Base-by-base conservation (phyloP, 148 eudicot genomes). In the Silene latifolia region DNA sequence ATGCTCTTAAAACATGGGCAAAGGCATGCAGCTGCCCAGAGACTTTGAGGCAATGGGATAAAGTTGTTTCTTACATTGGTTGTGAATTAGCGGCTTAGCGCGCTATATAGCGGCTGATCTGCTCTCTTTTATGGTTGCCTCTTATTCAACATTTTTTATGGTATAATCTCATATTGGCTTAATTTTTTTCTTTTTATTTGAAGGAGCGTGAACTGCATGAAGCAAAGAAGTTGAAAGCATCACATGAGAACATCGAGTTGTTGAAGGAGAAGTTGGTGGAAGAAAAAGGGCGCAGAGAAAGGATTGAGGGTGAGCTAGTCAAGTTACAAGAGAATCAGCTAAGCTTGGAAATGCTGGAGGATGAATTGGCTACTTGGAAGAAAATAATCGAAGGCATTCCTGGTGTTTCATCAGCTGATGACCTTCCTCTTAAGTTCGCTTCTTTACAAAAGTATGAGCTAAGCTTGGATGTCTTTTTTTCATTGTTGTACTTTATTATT, bases 161-260 rank as follows among this genome's bases (percentile, higher is more conserved):
- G 4, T 32, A 32, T 32, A 32, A 32, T 32, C 10, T 67, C 17
- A 35, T 47, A 24, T 72, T 48, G 51, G 51, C 23, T 48, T 29
- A 17, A 13, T 54, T 39, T 17, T 42, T 19, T 20, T 53, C 32
- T 25, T 42, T 13, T 68, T 74, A 12, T 51, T 24, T 78, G 78
- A 67, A 95, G 99, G 99, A 96, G 75, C 80, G 86, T 82, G 98
- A 96, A 84, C 89, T 92, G 78, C 88, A 77, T 78, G 98, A 90
- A 82, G 97, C 98, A 23, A 88, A 89, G 82, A 92, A 84, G 76
- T 72, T 88, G 77, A 96, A 86, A 84, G 80, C 89, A 72, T 88
- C 90, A 74, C 88, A 87, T 81, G 94, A 92, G 77, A 82, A 92
- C 67, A 75, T 88, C 8, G 90, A 89, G 81, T 72, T 96, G 69